Evolutionary conservation across 129 eudicot species (phyloP).

Genomic region (Dittrichia graveolens): DNA sequence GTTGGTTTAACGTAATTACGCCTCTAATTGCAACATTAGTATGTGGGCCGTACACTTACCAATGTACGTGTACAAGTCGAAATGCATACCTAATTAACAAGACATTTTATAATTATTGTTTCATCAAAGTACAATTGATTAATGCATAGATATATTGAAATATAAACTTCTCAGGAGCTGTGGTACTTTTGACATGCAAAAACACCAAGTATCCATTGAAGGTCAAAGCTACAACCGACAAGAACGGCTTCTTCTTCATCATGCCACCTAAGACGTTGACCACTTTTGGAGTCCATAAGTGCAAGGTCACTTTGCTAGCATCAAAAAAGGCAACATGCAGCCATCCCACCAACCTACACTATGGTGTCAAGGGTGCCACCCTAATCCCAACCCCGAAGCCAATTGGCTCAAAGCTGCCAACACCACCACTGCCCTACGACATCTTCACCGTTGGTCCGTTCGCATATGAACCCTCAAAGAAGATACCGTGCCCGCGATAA

Average conservation of each 20-base stretch:
- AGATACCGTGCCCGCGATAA: conserved; percentile 41
- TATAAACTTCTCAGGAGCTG: conserved; percentile 55
- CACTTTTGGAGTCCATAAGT: conserved; percentile 61
- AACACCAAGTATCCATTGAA: conserved; percentile 51
- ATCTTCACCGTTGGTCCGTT: conserved; percentile 71
- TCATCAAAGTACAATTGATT: too few species aligned
- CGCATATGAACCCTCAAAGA: conserved; percentile 62
- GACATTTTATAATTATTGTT: too few species aligned
- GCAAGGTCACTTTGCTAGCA: conserved; percentile 53
- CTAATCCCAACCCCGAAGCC: conserved; percentile 40
- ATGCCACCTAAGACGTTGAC: conserved; percentile 57
- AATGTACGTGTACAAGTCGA: too few species aligned
- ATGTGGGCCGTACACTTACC: too few species aligned
- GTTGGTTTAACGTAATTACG: too few species aligned
- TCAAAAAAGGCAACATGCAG: conserved; percentile 48
- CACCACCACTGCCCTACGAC: conserved; percentile 37
- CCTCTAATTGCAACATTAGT: too few species aligned
- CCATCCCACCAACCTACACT: conserved; percentile 62
- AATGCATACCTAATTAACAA: too few species aligned
- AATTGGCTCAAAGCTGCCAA: conserved; percentile 7
- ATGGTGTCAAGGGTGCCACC: conserved; percentile 65
- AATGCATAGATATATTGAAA: too few species aligned
- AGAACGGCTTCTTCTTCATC: conserved; percentile 80
- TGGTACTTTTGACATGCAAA: conserved; percentile 65
- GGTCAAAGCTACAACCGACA: conserved; percentile 53